Evolutionary conservation across 2,329 filamentous ascomycete species (phyloP), one percentile per base, ranked within the genome.

Genomic region (Cercospora brassicicola): DNA sequence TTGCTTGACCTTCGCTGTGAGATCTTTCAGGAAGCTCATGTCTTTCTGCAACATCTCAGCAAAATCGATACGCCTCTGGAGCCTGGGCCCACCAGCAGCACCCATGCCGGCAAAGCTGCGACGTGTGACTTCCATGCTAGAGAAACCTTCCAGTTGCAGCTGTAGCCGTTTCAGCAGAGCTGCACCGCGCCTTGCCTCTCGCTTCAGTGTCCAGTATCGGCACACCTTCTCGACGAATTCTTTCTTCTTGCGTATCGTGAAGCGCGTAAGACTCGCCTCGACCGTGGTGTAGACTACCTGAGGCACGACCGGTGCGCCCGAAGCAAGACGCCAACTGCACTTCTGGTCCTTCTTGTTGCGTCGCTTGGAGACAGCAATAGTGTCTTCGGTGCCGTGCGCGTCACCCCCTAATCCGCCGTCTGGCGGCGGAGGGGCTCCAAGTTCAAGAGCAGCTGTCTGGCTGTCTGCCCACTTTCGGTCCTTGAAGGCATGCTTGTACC

Each of bases 51-150:
- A 83, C 51, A 84, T 86, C 73, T 94, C 86, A 7, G 93, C 93
- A 78, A 99, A 99, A 70, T 94, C 91, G 73, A 98, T 94, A 55
- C 95, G 89, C 67, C 93, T 87, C 61, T 90, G 85, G 31, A 99
- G 84, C 59, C 93, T 87, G 28, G 91, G 87, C 75, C 90, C 89
- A 64, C 95, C 95, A 57, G 89, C 89, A 48, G 91, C 89, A 6
- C 95, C 95, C 92, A 98, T 97, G 42, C 91, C 90, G n/a, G 91
- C 91, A 80, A 97, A 99, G 79, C 98, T 94, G 67, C 95, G 90
- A 62, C 95, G 88, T 2, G 95, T 97, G 72, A 99, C 90, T 80
- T 99, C 95, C 91, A 97, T 97, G 0, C 93, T 97, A 6, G 94
- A 94, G 79, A 98, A 99, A 0, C 93, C 92, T 79, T 98, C 94